Evolutionary conservation across 2,329 filamentous ascomycete species (phyloP).

Genomic region (Epichloe festucae): DNA sequence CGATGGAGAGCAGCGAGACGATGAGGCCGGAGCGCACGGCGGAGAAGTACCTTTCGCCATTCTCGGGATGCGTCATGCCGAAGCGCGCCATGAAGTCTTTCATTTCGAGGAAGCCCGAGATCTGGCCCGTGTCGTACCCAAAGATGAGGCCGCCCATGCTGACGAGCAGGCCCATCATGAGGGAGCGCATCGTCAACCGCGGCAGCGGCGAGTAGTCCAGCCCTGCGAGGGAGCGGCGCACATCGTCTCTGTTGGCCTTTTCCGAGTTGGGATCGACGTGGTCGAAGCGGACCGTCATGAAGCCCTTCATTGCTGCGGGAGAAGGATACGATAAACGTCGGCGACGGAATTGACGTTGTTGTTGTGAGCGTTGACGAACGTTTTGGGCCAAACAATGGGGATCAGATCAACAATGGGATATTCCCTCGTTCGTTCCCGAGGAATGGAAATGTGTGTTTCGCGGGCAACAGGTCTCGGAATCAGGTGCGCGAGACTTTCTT

Average conservation of each 20-base stretch:
- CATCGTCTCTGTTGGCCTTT: constrained; percentile 16
- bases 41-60: constrained; percentile 30
- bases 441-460: no score
- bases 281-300: constrained; percentile 27
- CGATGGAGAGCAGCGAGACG: constrained; percentile 44
- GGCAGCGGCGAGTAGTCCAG: constrained; percentile 33
- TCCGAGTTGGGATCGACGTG: constrained; percentile 28
- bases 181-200: constrained; percentile 23
- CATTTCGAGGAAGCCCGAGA: constrained; percentile 46
- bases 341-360: no score
- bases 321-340: no score
- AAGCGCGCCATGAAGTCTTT: constrained; percentile 41
- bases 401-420: no score
- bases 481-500: no score
- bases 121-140: constrained; percentile 40
- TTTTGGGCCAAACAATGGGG: no score
- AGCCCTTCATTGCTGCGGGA: constrained; percentile 8
- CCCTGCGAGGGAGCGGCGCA: constrained; percentile 21
- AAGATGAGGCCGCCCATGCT: constrained; percentile 33
- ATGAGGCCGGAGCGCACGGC: constrained; percentile 45
- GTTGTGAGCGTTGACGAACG: no score
- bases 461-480: no score
- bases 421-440: no score
- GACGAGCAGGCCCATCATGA: constrained; percentile 26
- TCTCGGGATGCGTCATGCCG: constrained; percentile 24